Conservation (phyloP, 2,329 filamentous ascomycete genomes). For the Diaporthe helianthi region DNA sequence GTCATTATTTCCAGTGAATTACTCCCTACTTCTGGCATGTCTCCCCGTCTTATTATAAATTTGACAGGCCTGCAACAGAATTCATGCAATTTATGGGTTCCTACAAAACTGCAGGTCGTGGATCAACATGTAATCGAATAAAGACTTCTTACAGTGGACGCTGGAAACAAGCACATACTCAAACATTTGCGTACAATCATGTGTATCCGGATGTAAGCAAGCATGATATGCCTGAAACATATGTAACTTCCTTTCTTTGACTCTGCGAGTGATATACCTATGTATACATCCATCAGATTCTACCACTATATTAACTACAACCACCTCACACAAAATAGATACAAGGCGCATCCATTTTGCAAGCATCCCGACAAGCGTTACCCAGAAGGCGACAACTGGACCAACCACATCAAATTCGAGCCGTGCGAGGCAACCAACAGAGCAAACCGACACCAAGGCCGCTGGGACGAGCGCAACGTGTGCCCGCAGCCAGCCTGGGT, state of each 20-base stretch:
- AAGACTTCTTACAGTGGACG: neutral
- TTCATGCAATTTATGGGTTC: neutral
- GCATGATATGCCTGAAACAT: neutral
- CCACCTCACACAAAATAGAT: neutral
- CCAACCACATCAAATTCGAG: neutral
- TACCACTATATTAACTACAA: too few relatives aligned
- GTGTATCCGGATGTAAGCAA: neutral
- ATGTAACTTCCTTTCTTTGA: neutral
- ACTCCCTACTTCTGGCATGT: too few relatives aligned
- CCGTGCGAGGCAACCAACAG: neutral
- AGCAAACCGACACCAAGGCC: neutral
- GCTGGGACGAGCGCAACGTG: rapidly evolving
- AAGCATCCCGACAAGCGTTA: neutral
- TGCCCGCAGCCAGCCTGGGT: neutral
- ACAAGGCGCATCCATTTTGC: neutral
- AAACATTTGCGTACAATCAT: neutral
- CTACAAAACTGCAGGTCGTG: neutral
- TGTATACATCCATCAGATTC: too few relatives aligned
- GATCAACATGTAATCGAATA: neutral
- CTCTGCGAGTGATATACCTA: too few relatives aligned
- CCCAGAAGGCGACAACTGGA: neutral
- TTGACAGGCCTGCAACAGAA: neutral
- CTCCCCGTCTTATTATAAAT: neutral
- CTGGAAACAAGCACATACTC: too few relatives aligned
- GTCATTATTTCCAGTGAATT: neutral